Conservation (phyloP, 352 stramenopile genomes). For the Phytophthora boehmeriae region DNA sequence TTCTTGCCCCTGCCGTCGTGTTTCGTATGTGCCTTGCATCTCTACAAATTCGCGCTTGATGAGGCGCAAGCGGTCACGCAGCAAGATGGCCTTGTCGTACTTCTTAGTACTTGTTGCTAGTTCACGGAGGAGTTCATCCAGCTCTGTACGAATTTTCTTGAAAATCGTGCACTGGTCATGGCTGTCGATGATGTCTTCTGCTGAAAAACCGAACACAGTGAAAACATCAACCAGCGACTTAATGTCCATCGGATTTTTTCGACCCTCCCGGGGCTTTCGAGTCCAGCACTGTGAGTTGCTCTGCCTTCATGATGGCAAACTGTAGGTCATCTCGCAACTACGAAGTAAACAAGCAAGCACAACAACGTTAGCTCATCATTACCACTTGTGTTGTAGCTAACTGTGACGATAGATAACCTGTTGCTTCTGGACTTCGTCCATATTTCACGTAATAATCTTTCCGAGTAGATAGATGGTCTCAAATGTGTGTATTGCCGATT, state of each 20-base stretch:
- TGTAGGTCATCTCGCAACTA: constrained; percentile 74
- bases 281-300: constrained; percentile 58
- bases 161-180: constrained; percentile 82
- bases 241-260: constrained; percentile 66
- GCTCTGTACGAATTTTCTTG: constrained; percentile 56
- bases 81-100: constrained; percentile 71
- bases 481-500: too few species aligned
- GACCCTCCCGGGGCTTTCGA: constrained; percentile 39
- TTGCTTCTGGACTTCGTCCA: constrained; percentile 68
- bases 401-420: constrained; percentile 33
- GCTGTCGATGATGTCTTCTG: constrained; percentile 68
- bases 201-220: constrained; percentile 63
- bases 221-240: constrained; percentile 74
- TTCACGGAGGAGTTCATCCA: constrained; percentile 62
- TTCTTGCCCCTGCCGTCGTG: constrained; percentile 53
- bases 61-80: constrained; percentile 61
- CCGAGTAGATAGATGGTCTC: too few species aligned
- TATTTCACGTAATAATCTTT: constrained; percentile 8
- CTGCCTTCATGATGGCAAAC: constrained; percentile 74
- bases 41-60: constrained; percentile 76
- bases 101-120: constrained; percentile 65
- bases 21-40: constrained; percentile 70
- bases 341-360: constrained; percentile 7
- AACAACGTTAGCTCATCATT: background rate
- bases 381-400: background rate